Evolutionary conservation across 208 protist genomes (phyloP).

Genomic region (Kentomonas sorsogonicus): DNA sequence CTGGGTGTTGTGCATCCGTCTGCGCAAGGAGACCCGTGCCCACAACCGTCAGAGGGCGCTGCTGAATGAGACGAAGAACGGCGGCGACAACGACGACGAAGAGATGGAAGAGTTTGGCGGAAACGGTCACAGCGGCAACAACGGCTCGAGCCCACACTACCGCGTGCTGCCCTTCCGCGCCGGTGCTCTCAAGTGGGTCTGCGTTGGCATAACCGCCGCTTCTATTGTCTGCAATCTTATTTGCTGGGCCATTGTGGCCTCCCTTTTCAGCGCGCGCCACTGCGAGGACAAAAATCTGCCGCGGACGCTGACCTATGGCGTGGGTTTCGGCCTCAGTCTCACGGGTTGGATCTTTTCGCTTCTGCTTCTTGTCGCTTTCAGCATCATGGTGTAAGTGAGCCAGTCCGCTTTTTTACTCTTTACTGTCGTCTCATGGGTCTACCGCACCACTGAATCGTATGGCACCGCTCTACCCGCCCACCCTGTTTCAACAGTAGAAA

Average conservation of each 20-base stretch:
- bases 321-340: conserved; percentile 59
- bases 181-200: conserved; percentile 41
- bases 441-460: too few relatives aligned
- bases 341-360: conserved; percentile 46
- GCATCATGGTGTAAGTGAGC: conserved; percentile 19
- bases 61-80: neutral
- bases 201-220: conserved; percentile 16
- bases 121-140: neutral
- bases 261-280: conserved; percentile 21
- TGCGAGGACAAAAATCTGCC: conserved; percentile 23
- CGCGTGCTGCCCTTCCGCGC: conserved; percentile 13
- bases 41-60: conserved; percentile 15
- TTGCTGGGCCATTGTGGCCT: conserved; percentile 44
- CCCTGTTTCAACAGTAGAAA: too few relatives aligned
- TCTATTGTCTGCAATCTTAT: conserved; percentile 55
- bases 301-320: conserved; percentile 45
- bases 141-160: neutral
- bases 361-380: conserved; percentile 22
- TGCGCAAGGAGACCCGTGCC: conserved; percentile 19
- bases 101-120: conserved; percentile 4
- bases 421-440: too few relatives aligned
- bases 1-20: conserved; percentile 39
- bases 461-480: too few relatives aligned
- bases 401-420: neutral
- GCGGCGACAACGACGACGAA: neutral